phyloP scores from a whole-genome alignment of 2,329 filamentous ascomycete species.

The Xylaria arbuscula region DNA sequence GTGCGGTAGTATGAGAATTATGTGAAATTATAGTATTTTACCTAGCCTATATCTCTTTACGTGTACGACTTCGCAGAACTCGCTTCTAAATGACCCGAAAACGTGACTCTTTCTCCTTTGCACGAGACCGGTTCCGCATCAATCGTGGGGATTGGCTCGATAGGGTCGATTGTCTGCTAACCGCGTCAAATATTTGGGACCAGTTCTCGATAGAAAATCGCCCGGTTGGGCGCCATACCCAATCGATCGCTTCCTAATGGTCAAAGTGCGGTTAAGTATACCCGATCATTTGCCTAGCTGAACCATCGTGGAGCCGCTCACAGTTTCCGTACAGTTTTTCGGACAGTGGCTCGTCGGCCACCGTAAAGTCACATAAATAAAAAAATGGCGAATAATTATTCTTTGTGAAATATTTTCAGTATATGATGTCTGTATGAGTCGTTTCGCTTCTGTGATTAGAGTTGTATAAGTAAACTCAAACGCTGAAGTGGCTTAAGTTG shows the following conservation, averaged over 20 bases:
- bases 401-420: neutral
- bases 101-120: neutral
- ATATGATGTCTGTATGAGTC: neutral
- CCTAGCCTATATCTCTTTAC: neutral
- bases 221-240: constrained; percentile 21
- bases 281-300: constrained; percentile 22
- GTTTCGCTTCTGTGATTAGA: neutral
- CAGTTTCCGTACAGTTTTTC: constrained; percentile 36
- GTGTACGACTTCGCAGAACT: neutral
- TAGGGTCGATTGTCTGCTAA: constrained; percentile 12
- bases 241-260: constrained; percentile 22
- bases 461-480: neutral
- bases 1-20: neutral
- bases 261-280: constrained; percentile 30
- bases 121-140: constrained; percentile 21
- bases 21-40: neutral
- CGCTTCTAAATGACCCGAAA: constrained; percentile 23
- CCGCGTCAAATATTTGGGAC: constrained; percentile 11
- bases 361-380: neutral
- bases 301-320: constrained; percentile 23
- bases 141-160: constrained; percentile 24
- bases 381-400: neutral
- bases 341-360: neutral
- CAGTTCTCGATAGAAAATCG: constrained; percentile 16
- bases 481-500: neutral